Evolutionary conservation across 768 basidiomycete species (phyloP), one percentile per base, ranked within the genome.

Genomic region (Lentinula sp.): DNA sequence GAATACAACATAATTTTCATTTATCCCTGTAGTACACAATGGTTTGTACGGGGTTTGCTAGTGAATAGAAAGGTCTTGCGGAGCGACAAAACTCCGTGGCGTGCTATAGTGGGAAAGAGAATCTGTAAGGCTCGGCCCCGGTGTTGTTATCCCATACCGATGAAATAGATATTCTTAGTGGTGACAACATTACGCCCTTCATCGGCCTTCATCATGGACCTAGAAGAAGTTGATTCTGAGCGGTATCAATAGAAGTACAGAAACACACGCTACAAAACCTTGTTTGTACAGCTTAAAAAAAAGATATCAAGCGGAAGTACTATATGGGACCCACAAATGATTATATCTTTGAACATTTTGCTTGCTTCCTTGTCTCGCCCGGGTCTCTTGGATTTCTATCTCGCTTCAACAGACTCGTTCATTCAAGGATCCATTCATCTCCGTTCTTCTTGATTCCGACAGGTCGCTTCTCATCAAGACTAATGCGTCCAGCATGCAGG

Each of bases 401-500:
- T 46, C n/a, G 21, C 16, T 31, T 49, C 28, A 59, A 4, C 88
- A 18, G n/a, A 11, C 21, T 48, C 46, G 6, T n/a, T 48, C 21
- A 48, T 48, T 48, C 84, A 56, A 94, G 76, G 63, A 84, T 68
- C 90, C 89, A 93, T 58, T 74, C 72, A 63, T 78, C 80, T 37
- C 79, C 84, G 18, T 78, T 79, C 74, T 85, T 84, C 77, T 80
- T 85, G 72, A 97, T 90, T 34, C 77, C 79, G 55, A 96, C 93
- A 6, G 89, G 80, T 63, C 93, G 76, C 77, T 89, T 92, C 81
- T 96, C 93, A 72, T 96, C 93, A 60, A 96, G 74, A 68, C 89
- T 91, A 70, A 93, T 87, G 59, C 95, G 84, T 13, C 95, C 95
- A 31, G 95, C 95, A 64, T 95, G 85, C 65, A 96, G 81, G 70